These are phyloP conservation scores for Talaromyces sp. DNA, from an alignment of 2,329 filamentous ascomycete species.

Conservation along the genomic window DNA sequence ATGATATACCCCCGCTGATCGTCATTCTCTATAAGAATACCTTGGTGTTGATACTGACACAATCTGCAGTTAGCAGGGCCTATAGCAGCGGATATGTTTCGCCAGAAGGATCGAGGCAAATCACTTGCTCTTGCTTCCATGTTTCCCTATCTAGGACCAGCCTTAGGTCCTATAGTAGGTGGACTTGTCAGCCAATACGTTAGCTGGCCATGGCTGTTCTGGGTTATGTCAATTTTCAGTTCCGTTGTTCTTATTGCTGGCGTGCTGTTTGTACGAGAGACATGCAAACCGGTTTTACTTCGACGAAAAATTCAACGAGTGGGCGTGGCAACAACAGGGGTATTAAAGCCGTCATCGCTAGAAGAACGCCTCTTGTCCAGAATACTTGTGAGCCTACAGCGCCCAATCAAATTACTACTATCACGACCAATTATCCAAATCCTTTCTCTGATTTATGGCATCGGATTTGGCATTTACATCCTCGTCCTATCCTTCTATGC, in stretches of 20 bases:
- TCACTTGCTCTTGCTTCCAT: slow-evolving; percentile 15
- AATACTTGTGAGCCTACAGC: slow-evolving; percentile 3
- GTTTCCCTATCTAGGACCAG: slow-evolving; percentile 16
- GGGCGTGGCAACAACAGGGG: neutral
- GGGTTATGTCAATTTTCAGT: slow-evolving; percentile 16
- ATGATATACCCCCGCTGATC: neutral
- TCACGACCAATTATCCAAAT: slow-evolving; percentile 10
- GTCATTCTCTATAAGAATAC: no score
- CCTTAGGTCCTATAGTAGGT: slow-evolving; percentile 13
- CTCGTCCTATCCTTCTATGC: slow-evolving; percentile 15
- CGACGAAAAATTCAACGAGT: slow-evolving; percentile 36
- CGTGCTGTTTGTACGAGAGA: slow-evolving; percentile 43
- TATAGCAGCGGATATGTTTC: slow-evolving; percentile 15
- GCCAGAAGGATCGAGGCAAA: slow-evolving; percentile 12
- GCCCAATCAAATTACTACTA: neutral
- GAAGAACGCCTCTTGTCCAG: neutral
- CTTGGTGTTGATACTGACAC: no score
- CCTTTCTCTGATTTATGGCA: slow-evolving; percentile 1
- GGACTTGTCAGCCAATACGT: slow-evolving; percentile 15
- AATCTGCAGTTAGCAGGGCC: slow-evolving; percentile 9
- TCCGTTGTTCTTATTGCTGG: slow-evolving; percentile 28
- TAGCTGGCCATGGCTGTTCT: slow-evolving; percentile 17
- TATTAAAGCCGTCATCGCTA: neutral
- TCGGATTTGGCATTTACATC: slow-evolving; percentile 15
- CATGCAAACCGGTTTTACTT: slow-evolving; percentile 44